Conservation (phyloP, 1,284 basidiomycete species). For the Fomitiporia mediterranea region DNA sequence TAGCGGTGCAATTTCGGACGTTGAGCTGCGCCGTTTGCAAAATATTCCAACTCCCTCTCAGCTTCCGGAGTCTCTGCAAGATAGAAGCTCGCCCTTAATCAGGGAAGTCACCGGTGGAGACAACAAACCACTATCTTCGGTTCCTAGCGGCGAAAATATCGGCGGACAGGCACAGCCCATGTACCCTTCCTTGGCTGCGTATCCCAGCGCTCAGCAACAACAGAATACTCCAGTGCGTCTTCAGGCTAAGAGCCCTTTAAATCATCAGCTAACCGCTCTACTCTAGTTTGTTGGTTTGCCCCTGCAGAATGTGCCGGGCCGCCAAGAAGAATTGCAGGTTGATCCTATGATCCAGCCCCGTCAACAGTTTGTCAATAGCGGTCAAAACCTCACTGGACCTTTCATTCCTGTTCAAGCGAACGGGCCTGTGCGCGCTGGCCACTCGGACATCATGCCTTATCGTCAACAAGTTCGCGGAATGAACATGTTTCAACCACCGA, state of each 20-base stretch:
- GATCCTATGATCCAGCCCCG: slow-evolving; percentile 57
- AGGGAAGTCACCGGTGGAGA: slow-evolving; percentile 15
- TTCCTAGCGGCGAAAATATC: slow-evolving; percentile 42
- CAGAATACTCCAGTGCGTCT: neutral
- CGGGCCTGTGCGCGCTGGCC: slow-evolving; percentile 32
- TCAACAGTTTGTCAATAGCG: slow-evolving; percentile 25
- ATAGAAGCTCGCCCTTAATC: slow-evolving; percentile 17
- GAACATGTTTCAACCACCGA: slow-evolving; percentile 25
- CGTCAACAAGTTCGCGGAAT: slow-evolving; percentile 39
- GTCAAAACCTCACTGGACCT: slow-evolving; percentile 13
- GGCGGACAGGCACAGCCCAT: slow-evolving; percentile 50
- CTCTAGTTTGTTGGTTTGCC: slow-evolving; percentile 3
- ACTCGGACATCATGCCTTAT: slow-evolving; percentile 48
- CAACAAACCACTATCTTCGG: slow-evolving; percentile 38
- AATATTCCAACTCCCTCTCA: slow-evolving; percentile 35
- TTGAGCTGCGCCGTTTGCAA: slow-evolving; percentile 68
- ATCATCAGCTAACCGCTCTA: neutral
- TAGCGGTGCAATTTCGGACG: slow-evolving; percentile 66
- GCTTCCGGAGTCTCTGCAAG: slow-evolving; percentile 18
- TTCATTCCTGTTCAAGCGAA: slow-evolving; percentile 31
- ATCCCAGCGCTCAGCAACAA: slow-evolving; percentile 40
- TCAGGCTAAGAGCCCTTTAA: neutral
- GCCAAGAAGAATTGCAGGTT: slow-evolving; percentile 49
- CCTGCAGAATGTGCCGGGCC: slow-evolving; percentile 32
- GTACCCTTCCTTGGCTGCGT: slow-evolving; percentile 58